These are phyloP conservation scores for Bryoerythrophyllum caledonicum DNA, from an alignment of 225 moss, liverwort and hornwort genomes.

Conservation along the genomic window DNA sequence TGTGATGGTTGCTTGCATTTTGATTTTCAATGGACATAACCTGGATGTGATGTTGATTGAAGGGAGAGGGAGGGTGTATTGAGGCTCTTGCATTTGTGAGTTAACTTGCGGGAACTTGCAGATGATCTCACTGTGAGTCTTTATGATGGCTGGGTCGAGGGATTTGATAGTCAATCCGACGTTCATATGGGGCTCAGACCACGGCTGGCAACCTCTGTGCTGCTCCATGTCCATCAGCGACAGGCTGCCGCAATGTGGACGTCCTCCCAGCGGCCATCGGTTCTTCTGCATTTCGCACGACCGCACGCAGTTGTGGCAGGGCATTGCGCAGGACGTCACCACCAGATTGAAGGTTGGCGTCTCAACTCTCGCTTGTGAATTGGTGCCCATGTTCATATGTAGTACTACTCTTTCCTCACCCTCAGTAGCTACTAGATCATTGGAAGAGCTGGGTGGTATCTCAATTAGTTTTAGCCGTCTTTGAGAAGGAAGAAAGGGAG, in stretches of 20 bases:
- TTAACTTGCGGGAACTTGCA: constrained; percentile 8
- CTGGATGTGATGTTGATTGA: no score
- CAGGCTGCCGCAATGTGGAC: constrained; percentile 42
- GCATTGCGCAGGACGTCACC: constrained; percentile 80
- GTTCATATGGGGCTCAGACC: constrained; percentile 53
- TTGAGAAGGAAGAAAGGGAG: no score
- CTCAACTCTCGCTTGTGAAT: not conserved
- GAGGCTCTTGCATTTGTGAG: not conserved
- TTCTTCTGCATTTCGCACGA: constrained; percentile 72
- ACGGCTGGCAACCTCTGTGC: constrained; percentile 58
- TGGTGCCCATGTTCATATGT: not conserved
- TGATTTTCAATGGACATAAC: not conserved
- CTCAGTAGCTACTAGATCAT: no score
- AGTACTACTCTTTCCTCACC: no score
- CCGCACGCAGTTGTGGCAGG: constrained; percentile 83
- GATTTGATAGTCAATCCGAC: constrained; percentile 48
- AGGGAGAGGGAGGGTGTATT: not conserved
- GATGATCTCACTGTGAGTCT: constrained; percentile 12
- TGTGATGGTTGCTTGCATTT: constrained; percentile 5
- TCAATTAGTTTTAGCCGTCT: no score
- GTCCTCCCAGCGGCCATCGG: constrained; percentile 48
- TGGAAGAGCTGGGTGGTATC: no score
- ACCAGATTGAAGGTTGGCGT: constrained; percentile 55
- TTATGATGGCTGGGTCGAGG: constrained; percentile 33
- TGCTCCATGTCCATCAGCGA: constrained; percentile 62